A percentile compares a stretch with the other conserved stretches of the same genome.
These are phyloP conservation scores for Xylariaceae sp. DNA, from an alignment of 2,329 filamentous ascomycete species.

Conservation along the genomic window DNA sequence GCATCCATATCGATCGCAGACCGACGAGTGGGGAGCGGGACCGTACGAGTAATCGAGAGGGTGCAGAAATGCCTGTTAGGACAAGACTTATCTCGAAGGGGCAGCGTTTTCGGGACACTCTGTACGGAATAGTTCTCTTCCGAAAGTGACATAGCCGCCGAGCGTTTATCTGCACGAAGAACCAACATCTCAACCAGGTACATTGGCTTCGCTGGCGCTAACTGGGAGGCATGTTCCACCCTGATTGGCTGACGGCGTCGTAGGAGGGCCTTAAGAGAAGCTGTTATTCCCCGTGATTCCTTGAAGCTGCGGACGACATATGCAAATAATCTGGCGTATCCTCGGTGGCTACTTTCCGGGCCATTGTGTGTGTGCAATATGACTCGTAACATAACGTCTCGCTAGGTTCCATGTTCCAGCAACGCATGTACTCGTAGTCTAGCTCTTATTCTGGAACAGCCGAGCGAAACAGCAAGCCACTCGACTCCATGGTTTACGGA, in stretches of 20 bases:
- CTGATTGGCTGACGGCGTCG: constrained; percentile 10
- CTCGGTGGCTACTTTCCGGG: not conserved
- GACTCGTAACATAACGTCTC: constrained; percentile 5
- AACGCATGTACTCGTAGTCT: not conserved
- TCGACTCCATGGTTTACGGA: not conserved
- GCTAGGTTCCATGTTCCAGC: not conserved
- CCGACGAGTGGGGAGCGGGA: not conserved
- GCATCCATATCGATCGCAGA: constrained; percentile 1
- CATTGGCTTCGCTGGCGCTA: not conserved
- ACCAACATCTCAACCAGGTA: constrained; percentile 1
- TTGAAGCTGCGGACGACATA: not conserved
- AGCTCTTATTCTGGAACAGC: constrained; percentile 3
- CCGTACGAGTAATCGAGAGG: constrained; percentile 1
- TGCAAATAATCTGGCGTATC: not conserved
- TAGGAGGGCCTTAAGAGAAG: constrained; percentile 1
- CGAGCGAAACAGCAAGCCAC: constrained; percentile 2
- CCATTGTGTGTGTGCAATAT: not conserved
- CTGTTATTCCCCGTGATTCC: not conserved
- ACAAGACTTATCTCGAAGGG: constrained; percentile 3
- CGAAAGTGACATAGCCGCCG: constrained; percentile 11
- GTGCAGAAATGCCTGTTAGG: constrained; percentile 18
- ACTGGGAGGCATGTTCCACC: not conserved
- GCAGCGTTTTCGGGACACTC: constrained; percentile 5
- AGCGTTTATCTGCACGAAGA: constrained; percentile 15
- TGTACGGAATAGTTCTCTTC: constrained; percentile 1